Conservation (phyloP, 2,329 filamentous ascomycete species). For the Hymenoscyphus salicellus region DNA sequence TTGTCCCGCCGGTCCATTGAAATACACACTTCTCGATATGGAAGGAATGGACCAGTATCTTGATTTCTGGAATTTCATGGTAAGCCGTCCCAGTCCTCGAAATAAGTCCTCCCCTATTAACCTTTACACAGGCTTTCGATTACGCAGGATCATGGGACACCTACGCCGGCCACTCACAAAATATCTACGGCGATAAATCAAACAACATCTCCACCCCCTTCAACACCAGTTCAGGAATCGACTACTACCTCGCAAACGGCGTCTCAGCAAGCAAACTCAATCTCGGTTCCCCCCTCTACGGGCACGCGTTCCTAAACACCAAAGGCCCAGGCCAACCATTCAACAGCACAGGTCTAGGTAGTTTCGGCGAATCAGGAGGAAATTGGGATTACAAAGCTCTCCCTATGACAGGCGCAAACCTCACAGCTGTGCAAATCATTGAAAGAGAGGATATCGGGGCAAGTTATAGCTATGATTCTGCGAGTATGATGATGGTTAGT, state of each 20-base stretch:
- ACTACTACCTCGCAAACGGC: conserved; percentile 52
- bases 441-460: conserved; percentile 47
- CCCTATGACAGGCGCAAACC: conserved; percentile 56
- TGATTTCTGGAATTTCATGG: conserved; percentile 43
- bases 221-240: conserved; percentile 62
- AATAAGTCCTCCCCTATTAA: conserved; percentile 52
- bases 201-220: conserved; percentile 64
- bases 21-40: conserved; percentile 49
- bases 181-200: conserved; percentile 57
- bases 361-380: conserved; percentile 64
- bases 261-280: conserved; percentile 65
- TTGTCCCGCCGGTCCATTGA: conserved; percentile 45
- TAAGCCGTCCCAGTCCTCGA: conserved; percentile 47
- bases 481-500: not conserved
- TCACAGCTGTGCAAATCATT: conserved; percentile 50
- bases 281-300: conserved; percentile 77
- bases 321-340: conserved; percentile 62
- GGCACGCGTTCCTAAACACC: conserved; percentile 64
- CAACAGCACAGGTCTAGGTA: conserved; percentile 61
- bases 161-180: conserved; percentile 58
- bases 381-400: conserved; percentile 79
- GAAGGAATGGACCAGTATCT: conserved; percentile 45
- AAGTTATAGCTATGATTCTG: conserved; percentile 65
- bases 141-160: conserved; percentile 51
- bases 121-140: conserved; percentile 46